Percentiles rank a stretch among this genome's conserved stretches.
Conservation (phyloP, 2,329 filamentous ascomycete genomes). For the Aspergillus amoenus region DNA sequence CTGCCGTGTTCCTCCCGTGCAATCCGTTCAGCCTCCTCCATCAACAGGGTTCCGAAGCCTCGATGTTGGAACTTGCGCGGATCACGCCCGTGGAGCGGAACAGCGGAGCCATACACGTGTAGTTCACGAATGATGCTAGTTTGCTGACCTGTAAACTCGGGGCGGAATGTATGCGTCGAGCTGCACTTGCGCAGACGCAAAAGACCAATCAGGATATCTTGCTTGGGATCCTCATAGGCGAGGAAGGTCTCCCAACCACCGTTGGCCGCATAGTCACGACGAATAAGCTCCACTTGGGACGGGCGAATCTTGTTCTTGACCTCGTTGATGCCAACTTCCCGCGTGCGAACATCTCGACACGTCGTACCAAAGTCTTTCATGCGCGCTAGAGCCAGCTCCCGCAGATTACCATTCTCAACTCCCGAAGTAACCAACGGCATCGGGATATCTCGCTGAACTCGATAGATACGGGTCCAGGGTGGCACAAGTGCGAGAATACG, state of each 20-base stretch:
- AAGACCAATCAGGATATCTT: conserved; percentile 93
- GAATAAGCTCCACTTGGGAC: conserved; percentile 91
- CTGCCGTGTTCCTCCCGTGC: conserved; percentile 92
- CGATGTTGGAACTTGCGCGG: conserved; percentile 98
- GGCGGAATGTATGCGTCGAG: conserved; percentile 85
- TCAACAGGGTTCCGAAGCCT: conserved; percentile 90
- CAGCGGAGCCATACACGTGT: conserved; percentile 94
- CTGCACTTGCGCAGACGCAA: conserved; percentile 88
- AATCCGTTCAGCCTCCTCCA: conserved; percentile 97
- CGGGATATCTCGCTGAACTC: conserved; percentile 97
- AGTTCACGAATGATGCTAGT: conserved; percentile 91
- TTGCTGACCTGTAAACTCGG: conserved; percentile 80
- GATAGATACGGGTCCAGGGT: conserved; percentile 97
- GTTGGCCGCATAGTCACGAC: conserved; percentile 91
- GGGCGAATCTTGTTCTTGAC: conserved; percentile 98
- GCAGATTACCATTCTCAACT: conserved; percentile 94
- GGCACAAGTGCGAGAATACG: conserved; percentile 93
- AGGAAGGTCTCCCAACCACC: conserved; percentile 98
- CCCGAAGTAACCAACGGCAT: conserved; percentile 99
- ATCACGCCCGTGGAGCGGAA: conserved; percentile 94
- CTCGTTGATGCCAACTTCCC: conserved; percentile 97
- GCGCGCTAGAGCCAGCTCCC: conserved; percentile 87
- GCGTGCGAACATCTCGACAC: conserved; percentile 91
- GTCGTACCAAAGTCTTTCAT: conserved; percentile 99
- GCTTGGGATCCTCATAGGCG: conserved; percentile 96